A percentile compares a stretch with the other conserved stretches of the same genome.
phyloP scores from a whole-genome alignment of 768 basidiomycete genomes.

The Austroboletus festivus region DNA sequence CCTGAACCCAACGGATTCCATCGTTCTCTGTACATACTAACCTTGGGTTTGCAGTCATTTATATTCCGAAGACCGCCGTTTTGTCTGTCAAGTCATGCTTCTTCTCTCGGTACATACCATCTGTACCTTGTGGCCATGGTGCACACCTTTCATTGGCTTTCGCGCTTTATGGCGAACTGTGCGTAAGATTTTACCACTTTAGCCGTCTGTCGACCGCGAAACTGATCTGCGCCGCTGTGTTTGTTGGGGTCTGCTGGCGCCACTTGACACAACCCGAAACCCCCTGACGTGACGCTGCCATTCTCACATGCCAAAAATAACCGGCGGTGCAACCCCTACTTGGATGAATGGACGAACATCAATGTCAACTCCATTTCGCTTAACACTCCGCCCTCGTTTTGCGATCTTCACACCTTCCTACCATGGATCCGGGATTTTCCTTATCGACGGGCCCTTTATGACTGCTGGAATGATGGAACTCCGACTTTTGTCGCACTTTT shows the following conservation, averaged over 20 bases:
- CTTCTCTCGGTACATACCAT: conserved; percentile 41
- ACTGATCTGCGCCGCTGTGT: conserved; percentile 6
- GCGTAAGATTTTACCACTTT: conserved; percentile 24
- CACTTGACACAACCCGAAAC: conserved; percentile 7
- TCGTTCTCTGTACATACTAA: conserved; percentile 4
- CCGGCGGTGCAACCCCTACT: conserved; percentile 3
- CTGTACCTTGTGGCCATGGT: conserved; percentile 50
- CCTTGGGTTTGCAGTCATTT: conserved; percentile 45
- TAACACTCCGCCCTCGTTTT: conserved; percentile 13
- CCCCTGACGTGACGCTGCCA: conserved; percentile 3
- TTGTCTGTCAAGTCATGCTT: conserved; percentile 59
- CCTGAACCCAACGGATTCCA: background rate
- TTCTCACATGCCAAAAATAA: conserved; percentile 23
- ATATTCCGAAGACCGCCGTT: conserved; percentile 60
- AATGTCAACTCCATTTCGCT: conserved; percentile 15
- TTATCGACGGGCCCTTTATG: conserved; percentile 8
- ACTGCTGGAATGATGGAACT: conserved; percentile 7
- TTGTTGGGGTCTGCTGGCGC: conserved; percentile 13
- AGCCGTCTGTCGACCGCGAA: background rate
- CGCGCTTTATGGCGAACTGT: conserved; percentile 67
- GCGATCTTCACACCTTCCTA: conserved; percentile 10
- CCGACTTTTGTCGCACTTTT: background rate
- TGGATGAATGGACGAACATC: conserved; percentile 24
- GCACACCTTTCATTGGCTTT: conserved; percentile 61
- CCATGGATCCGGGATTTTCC: conserved; percentile 28